These are phyloP conservation scores for Cichorium intybus DNA, from an alignment of 140 eudicot species.

Conservation along the genomic window DNA sequence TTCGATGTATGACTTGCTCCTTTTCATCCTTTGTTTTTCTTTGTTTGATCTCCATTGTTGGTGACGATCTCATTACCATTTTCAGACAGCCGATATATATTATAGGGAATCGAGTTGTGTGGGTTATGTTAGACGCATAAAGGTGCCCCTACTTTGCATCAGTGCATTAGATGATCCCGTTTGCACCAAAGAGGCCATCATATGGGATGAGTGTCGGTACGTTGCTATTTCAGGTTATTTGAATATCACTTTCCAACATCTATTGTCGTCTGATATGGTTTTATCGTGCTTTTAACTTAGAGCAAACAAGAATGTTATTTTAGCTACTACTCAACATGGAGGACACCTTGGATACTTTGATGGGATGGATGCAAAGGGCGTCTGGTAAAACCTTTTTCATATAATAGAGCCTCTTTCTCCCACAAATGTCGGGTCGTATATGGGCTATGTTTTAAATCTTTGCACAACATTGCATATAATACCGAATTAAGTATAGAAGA, in stretches of 20 bases:
- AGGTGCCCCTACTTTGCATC: slow-evolving; percentile 91
- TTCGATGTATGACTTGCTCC: slow-evolving; percentile 51
- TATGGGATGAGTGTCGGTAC: slow-evolving; percentile 97
- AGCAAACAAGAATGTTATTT: slow-evolving; percentile 65
- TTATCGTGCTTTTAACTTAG: slow-evolving; percentile 29
- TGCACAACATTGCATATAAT: background rate
- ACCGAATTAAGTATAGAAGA: background rate
- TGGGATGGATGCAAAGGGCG: slow-evolving; percentile 69
- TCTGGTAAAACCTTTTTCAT: slow-evolving; percentile 57
- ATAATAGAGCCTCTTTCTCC: background rate
- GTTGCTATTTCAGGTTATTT: background rate
- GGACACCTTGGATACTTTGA: slow-evolving; percentile 91
- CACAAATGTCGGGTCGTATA: too few relatives aligned
- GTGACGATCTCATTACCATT: background rate
- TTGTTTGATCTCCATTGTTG: background rate
- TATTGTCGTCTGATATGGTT: background rate
- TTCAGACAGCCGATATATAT: slow-evolving; percentile 87
- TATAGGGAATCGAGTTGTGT: slow-evolving; percentile 78
- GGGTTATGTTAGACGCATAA: slow-evolving; percentile 53
- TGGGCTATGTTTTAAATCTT: background rate
- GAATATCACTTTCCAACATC: background rate
- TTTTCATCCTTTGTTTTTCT: background rate
- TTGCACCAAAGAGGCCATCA: slow-evolving; percentile 90
- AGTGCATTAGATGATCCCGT: slow-evolving; percentile 93
- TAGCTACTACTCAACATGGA: slow-evolving; percentile 96